Conservation (phyloP, 768 basidiomycete species). For the Amanita pseudoporphyria region DNA sequence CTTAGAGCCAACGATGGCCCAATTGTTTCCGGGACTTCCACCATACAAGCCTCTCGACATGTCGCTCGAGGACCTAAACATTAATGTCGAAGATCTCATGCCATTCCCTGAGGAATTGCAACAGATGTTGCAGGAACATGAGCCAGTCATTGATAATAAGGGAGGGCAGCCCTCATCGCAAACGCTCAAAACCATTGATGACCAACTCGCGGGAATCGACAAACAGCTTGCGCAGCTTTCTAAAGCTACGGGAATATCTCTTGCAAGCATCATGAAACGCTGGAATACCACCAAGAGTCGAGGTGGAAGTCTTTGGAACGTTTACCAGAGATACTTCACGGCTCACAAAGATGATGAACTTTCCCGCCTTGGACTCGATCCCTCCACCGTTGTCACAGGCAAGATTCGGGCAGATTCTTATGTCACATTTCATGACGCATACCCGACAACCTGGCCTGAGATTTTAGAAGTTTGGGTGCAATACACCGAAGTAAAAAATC, state of each 20-base stretch:
- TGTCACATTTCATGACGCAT: not conserved
- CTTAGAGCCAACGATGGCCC: no score
- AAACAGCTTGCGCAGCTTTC: not conserved
- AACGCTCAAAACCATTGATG: conserved; percentile 4
- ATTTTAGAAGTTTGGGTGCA: no score
- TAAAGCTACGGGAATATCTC: not conserved
- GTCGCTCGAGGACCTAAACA: no score
- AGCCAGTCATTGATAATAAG: not conserved
- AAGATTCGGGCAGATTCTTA: not conserved
- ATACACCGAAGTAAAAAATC: no score
- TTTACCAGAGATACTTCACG: not conserved
- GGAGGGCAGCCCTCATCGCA: conserved; percentile 2
- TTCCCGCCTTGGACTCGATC: not conserved
- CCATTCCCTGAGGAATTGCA: no score
- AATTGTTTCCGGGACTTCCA: no score
- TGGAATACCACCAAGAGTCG: not conserved
- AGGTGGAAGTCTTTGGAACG: not conserved
- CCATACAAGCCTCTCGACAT: no score
- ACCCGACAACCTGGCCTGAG: no score
- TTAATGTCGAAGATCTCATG: no score
- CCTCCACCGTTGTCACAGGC: not conserved
- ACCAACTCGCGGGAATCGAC: not conserved
- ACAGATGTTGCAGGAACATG: not conserved
- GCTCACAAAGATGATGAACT: not conserved
- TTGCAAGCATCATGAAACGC: not conserved